phyloP scores from a whole-genome alignment of 306 rosid genomes.

The Gynostemma pentaphyllum region DNA sequence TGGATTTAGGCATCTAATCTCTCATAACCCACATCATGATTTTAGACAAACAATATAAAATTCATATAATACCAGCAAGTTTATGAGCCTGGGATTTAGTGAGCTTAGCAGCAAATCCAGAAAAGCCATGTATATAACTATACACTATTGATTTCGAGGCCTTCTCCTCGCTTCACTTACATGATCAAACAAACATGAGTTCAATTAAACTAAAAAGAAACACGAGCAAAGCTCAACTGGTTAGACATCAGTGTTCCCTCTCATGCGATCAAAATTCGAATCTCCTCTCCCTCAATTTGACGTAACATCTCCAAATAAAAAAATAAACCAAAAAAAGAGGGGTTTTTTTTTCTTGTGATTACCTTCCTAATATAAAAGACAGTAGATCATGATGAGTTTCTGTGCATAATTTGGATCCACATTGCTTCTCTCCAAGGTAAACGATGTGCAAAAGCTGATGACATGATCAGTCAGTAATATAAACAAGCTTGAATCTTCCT shows the following conservation, averaged over 20 bases:
- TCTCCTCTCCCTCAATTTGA: too few relatives aligned
- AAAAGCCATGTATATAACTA: constrained; percentile 30
- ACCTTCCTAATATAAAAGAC: constrained; percentile 23
- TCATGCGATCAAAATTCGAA: background rate
- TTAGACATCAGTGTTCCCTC: background rate
- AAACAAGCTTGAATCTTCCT: too few relatives aligned
- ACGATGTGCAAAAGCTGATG: constrained; percentile 40
- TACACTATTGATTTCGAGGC: constrained; percentile 22
- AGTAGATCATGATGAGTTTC: constrained; percentile 38
- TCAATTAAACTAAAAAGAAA: too few relatives aligned
- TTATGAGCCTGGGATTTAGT: constrained; percentile 16
- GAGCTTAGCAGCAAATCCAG: constrained; percentile 35
- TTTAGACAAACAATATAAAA: background rate
- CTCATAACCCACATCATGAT: background rate
- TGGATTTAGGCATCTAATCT: background rate
- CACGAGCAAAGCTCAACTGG: too few relatives aligned
- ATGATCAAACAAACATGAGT: too few relatives aligned
- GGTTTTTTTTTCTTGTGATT: too few relatives aligned
- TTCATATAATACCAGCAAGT: constrained; percentile 11
- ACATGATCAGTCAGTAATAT: too few relatives aligned
- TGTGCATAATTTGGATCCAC: too few relatives aligned
- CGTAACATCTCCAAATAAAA: too few relatives aligned
- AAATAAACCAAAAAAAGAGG: too few relatives aligned
- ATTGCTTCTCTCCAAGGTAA: constrained; percentile 30
- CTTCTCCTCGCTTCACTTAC: constrained; percentile 11